Conservation (phyloP, 164 flowering plant species). For the Santalum album region DNA sequence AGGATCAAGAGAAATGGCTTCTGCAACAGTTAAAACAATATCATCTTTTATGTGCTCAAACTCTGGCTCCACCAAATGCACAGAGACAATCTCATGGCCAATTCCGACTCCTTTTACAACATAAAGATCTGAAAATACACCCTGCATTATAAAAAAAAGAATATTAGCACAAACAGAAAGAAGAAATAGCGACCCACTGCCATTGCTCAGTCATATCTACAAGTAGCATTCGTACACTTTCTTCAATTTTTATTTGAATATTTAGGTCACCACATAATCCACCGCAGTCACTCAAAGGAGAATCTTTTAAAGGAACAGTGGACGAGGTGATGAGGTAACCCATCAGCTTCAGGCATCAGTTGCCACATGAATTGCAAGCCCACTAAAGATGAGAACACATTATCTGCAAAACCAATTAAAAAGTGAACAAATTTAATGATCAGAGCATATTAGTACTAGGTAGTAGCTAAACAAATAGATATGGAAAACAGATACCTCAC, state of each 20-base stretch:
- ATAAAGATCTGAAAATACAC: conserved; percentile 67
- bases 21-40: conserved; percentile 83
- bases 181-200: neutral
- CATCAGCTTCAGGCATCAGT: conserved; percentile 56
- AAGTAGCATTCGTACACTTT: conserved; percentile 45
- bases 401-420: conserved; percentile 43
- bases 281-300: conserved; percentile 89
- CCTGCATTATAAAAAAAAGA: conserved; percentile 37
- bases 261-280: conserved; percentile 81
- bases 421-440: neutral
- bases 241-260: conserved; percentile 73
- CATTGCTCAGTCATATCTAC: conserved; percentile 1
- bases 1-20: conserved; percentile 93
- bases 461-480: no score
- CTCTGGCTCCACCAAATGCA: conserved; percentile 60
- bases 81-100: conserved; percentile 81
- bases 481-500: no score
- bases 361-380: conserved; percentile 83
- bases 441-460: no score
- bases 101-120: conserved; percentile 76
- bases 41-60: conserved; percentile 51
- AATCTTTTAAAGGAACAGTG: conserved; percentile 86
- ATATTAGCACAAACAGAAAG: neutral
- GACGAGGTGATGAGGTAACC: conserved; percentile 56
- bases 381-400: conserved; percentile 86